phyloP scores from a whole-genome alignment of 768 basidiomycete genomes.

The Tylopilus subfusipes region DNA sequence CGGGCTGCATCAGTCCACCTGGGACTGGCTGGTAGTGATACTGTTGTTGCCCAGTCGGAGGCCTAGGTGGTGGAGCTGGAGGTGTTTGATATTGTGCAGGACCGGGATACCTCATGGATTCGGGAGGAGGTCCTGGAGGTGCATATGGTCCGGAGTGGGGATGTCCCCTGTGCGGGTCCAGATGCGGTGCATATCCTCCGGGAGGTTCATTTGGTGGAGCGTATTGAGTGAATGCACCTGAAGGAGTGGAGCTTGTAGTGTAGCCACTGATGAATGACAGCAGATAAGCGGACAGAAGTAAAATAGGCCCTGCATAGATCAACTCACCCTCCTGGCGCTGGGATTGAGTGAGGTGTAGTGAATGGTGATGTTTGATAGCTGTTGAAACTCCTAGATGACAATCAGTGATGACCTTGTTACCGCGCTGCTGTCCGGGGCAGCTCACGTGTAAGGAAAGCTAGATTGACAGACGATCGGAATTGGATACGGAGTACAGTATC shows the following conservation, averaged over 20 bases:
- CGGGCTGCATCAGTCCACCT: conserved; percentile 47
- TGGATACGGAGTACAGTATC: not conserved
- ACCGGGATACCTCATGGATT: not conserved
- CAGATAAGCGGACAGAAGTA: not conserved
- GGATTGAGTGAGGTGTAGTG: not conserved
- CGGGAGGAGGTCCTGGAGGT: conserved; percentile 17
- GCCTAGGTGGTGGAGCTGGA: conserved; percentile 43
- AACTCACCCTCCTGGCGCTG: conserved; percentile 13
- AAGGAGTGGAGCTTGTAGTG: conserved; percentile 6
- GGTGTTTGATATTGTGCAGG: conserved; percentile 14
- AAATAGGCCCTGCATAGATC: not conserved
- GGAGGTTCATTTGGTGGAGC: conserved; percentile 6
- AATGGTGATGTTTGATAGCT: not conserved
- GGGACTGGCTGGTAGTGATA: conserved; percentile 59
- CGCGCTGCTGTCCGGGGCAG: not conserved
- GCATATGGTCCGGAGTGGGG: conserved; percentile 12
- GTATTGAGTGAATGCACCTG: conserved; percentile 3
- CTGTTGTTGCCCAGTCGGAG: conserved; percentile 54
- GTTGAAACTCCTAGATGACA: not conserved
- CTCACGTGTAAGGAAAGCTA: conserved; percentile 14
- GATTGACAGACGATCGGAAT: not conserved
- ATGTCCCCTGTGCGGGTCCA: conserved; percentile 5
- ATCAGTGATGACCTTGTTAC: not conserved
- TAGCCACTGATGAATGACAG: conserved; percentile 33
- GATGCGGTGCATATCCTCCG: conserved; percentile 23